phyloP scores from a whole-genome alignment of 164 flowering plant species.

The Nymphaea thermarum region DNA sequence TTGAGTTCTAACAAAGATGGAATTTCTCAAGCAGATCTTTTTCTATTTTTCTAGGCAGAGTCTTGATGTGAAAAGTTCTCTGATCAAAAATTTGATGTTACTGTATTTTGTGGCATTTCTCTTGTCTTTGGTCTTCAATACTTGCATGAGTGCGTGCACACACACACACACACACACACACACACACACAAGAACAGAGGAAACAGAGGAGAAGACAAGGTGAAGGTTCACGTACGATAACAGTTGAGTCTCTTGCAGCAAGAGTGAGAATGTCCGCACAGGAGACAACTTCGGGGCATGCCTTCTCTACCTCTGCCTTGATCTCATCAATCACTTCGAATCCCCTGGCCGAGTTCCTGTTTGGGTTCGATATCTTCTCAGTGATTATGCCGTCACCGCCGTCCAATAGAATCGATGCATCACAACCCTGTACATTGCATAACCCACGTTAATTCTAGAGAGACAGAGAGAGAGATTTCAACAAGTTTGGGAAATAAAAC shows the following conservation, averaged over 20 bases:
- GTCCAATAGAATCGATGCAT: constrained; percentile 71
- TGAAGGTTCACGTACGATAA: constrained; percentile 28
- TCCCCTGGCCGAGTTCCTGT: constrained; percentile 72
- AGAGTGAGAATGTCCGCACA: constrained; percentile 86
- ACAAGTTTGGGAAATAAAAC: no score
- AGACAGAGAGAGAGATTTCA: neutral
- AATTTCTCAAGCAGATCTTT: no score
- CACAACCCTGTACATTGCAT: constrained; percentile 63
- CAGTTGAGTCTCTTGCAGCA: constrained; percentile 89
- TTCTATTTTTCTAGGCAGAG: no score
- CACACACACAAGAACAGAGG: no score
- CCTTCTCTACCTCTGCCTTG: constrained; percentile 75
- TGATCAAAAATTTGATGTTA: no score
- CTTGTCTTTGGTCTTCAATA: no score
- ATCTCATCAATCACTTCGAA: constrained; percentile 84
- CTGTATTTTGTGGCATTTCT: no score
- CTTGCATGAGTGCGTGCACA: no score
- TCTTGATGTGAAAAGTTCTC: no score
- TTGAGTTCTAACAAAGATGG: no score
- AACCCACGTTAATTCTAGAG: neutral
- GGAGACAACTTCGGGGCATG: constrained; percentile 81
- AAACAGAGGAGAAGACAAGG: neutral
- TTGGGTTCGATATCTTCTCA: constrained; percentile 69
- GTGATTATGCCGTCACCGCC: constrained; percentile 48
- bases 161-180: no score